These are phyloP conservation scores for Fusarium sp. DNA, from an alignment of 2,329 filamentous ascomycete genomes.

Conservation along the genomic window DNA sequence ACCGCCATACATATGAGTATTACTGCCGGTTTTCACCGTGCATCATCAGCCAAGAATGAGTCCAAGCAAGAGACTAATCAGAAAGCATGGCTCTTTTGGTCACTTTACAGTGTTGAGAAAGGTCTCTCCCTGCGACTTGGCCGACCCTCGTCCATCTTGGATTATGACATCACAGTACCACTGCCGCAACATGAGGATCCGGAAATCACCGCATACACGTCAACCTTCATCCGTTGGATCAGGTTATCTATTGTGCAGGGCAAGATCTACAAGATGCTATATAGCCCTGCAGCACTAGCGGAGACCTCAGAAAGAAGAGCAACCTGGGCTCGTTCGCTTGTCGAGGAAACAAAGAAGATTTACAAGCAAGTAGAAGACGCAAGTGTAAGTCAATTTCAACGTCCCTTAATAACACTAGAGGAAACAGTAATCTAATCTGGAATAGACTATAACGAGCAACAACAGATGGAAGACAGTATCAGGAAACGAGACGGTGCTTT, in stretches of 20 bases:
- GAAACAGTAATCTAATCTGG: background rate
- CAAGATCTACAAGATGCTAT: background rate
- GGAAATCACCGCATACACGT: background rate
- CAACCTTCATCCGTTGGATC: background rate
- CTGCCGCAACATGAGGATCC: background rate
- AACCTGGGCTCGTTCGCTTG: background rate
- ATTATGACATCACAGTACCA: background rate
- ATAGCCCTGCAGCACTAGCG: background rate
- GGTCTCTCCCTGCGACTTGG: background rate
- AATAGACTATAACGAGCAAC: background rate
- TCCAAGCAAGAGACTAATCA: background rate
- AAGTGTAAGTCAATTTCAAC: background rate
- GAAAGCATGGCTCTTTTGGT: conserved; percentile 3
- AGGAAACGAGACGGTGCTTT: background rate
- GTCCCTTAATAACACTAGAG: background rate
- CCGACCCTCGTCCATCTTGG: background rate
- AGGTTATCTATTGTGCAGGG: background rate
- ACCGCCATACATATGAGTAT: background rate
- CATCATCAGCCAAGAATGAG: background rate
- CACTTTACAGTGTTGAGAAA: background rate
- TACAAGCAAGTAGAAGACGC: background rate
- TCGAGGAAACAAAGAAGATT: background rate
- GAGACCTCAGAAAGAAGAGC: background rate
- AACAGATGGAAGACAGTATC: background rate
- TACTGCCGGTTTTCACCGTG: background rate